Conservation (phyloP, 2,329 filamentous ascomycete genomes). For the Stagonosporopsis chrysanthemi region DNA sequence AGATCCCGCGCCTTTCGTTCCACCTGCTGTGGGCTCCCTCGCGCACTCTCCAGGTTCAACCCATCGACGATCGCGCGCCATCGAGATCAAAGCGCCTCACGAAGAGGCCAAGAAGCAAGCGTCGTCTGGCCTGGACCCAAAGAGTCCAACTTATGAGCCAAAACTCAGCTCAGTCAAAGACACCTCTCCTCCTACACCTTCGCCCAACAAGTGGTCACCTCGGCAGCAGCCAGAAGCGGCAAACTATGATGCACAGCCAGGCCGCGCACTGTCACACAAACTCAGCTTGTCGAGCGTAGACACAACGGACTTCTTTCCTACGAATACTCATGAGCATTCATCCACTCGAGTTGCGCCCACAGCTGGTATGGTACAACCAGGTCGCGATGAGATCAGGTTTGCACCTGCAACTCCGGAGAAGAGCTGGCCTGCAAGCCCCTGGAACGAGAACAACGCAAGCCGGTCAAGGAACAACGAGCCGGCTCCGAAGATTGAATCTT, state of each 20-base stretch:
- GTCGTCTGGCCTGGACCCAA: conserved; percentile 46
- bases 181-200: conserved; percentile 41
- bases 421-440: conserved; percentile 45
- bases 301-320: conserved; percentile 53
- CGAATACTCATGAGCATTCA: conserved; percentile 51
- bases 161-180: conserved; percentile 19
- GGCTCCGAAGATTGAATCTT: conserved; percentile 38
- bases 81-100: conserved; percentile 51
- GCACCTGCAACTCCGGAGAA: conserved; percentile 48
- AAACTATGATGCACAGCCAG: conserved; percentile 23
- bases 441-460: conserved; percentile 40
- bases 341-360: conserved; percentile 44
- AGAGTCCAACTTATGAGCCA: conserved; percentile 52
- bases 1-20: conserved; percentile 35
- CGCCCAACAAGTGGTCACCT: conserved; percentile 41
- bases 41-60: conserved; percentile 41
- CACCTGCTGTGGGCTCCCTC: conserved; percentile 20
- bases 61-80: conserved; percentile 50
- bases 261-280: conserved; percentile 38
- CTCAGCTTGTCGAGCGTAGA: conserved; percentile 50
- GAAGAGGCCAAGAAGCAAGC: conserved; percentile 36
- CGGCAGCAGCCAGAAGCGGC: conserved; percentile 36
- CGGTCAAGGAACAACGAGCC: conserved; percentile 32
- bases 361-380: conserved; percentile 16
- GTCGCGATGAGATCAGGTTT: conserved; percentile 24